These are phyloP conservation scores for Camelina laxa DNA, from an alignment of 345 rosid genomes.

Conservation along the genomic window DNA sequence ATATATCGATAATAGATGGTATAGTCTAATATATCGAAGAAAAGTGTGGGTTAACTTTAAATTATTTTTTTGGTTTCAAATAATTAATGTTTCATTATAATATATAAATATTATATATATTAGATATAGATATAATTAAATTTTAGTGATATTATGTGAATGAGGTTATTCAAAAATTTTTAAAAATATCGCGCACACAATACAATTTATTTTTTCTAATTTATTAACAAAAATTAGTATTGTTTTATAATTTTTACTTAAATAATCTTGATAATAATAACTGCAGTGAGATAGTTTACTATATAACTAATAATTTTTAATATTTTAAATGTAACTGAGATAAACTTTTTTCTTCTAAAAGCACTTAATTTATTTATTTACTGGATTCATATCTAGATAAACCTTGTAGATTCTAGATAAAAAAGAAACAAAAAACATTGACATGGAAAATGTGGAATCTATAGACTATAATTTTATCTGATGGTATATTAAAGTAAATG, in stretches of 20 bases:
- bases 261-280: neutral
- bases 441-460: neutral
- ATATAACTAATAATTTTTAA: neutral
- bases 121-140: too few relatives aligned
- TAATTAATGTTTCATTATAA: too few relatives aligned
- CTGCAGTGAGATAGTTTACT: neutral
- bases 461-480: neutral
- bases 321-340: neutral
- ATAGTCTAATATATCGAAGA: too few relatives aligned
- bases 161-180: neutral
- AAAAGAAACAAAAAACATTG: neutral
- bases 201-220: too few relatives aligned
- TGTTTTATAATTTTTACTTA: too few relatives aligned
- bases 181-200: neutral
- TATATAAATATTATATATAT: too few relatives aligned
- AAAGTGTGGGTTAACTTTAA: too few relatives aligned
- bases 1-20: too few relatives aligned
- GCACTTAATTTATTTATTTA: neutral
- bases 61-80: too few relatives aligned
- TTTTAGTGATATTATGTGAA: too few relatives aligned
- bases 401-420: neutral
- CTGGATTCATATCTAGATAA: neutral
- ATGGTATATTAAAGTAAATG: neutral
- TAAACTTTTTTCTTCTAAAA: neutral
- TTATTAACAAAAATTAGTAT: too few relatives aligned